Evolutionary conservation across 768 basidiomycete genomes (phyloP).

Genomic region (Ramaria sp.): DNA sequence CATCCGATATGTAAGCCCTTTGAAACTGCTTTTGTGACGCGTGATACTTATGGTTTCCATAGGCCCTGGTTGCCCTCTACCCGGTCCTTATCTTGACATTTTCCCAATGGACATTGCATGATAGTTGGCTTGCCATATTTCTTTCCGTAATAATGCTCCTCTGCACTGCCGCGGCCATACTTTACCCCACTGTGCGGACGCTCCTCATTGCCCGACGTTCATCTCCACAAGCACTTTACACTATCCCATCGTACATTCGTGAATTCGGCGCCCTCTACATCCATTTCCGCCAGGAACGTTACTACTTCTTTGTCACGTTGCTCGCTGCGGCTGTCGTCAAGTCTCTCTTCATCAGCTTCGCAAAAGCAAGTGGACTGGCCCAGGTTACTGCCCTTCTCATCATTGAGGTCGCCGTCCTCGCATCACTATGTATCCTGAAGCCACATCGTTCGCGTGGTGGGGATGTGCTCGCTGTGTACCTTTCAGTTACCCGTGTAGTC

Average conservation of each 20-base stretch:
- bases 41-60: background rate
- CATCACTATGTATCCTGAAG: conserved; percentile 28
- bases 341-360: conserved; percentile 63
- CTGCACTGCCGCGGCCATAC: conserved; percentile 36
- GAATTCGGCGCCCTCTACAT: conserved; percentile 52
- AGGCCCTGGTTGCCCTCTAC: conserved; percentile 54
- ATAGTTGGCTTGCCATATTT: conserved; percentile 79
- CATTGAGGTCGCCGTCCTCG: conserved; percentile 52
- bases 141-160: conserved; percentile 66
- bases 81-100: conserved; percentile 73
- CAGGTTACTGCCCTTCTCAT: conserved; percentile 62
- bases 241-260: conserved; percentile 25
- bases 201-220: conserved; percentile 34
- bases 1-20: conserved; percentile 49
- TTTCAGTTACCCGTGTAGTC: conserved; percentile 57
- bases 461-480: conserved; percentile 56
- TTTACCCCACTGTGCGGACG: conserved; percentile 38
- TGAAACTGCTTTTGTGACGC: background rate
- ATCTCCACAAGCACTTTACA: conserved; percentile 29
- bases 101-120: conserved; percentile 85
- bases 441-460: conserved; percentile 62
- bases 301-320: conserved; percentile 53
- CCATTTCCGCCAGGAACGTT: conserved; percentile 55
- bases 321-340: conserved; percentile 52
- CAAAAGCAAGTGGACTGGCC: conserved; percentile 45